phyloP scores from a whole-genome alignment of 2,329 filamentous ascomycete genomes.

The Colletotrichum godetiae region DNA sequence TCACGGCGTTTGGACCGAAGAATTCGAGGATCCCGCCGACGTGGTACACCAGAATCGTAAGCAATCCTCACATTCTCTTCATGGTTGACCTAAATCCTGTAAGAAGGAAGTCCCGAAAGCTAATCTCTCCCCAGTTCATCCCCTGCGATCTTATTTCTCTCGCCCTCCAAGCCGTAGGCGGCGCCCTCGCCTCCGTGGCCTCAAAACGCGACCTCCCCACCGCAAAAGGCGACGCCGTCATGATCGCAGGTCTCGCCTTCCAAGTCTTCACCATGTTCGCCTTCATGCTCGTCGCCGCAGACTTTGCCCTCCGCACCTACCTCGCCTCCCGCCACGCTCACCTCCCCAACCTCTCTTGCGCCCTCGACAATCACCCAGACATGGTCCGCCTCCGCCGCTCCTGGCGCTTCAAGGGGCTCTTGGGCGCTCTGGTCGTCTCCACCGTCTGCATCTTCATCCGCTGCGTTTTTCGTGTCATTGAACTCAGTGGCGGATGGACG shows the following conservation, averaged over 20 bases:
- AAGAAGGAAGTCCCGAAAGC: neutral
- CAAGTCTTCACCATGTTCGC: slow-evolving; percentile 68
- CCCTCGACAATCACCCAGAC: slow-evolving; percentile 50
- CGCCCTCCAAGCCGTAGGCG: slow-evolving; percentile 69
- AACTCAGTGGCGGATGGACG: slow-evolving; percentile 72
- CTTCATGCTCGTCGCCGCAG: slow-evolving; percentile 62
- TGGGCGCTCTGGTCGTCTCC: slow-evolving; percentile 64
- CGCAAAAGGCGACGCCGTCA: slow-evolving; percentile 66
- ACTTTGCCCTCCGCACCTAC: slow-evolving; percentile 61
- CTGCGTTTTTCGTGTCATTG: slow-evolving; percentile 73
- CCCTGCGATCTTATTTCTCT: slow-evolving; percentile 72
- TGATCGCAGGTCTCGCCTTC: slow-evolving; percentile 72
- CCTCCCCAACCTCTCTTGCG: slow-evolving; percentile 40
- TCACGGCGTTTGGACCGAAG: slow-evolving; percentile 58
- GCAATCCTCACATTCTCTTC: slow-evolving; percentile 32
- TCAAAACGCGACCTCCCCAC: slow-evolving; percentile 48
- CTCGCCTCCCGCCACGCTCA: slow-evolving; percentile 40
- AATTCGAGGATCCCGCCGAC: slow-evolving; percentile 60
- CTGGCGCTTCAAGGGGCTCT: slow-evolving; percentile 63
- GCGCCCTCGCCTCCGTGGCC: slow-evolving; percentile 62
- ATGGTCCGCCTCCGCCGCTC: slow-evolving; percentile 52
- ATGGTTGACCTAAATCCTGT: neutral
- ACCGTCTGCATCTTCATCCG: slow-evolving; percentile 74
- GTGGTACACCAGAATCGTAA: slow-evolving; percentile 61
- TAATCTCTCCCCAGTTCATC: slow-evolving; percentile 61